These are phyloP conservation scores for Achaetomiella virescens DNA, from an alignment of 495 filamentous ascomycete species.

Conservation along the genomic window DNA sequence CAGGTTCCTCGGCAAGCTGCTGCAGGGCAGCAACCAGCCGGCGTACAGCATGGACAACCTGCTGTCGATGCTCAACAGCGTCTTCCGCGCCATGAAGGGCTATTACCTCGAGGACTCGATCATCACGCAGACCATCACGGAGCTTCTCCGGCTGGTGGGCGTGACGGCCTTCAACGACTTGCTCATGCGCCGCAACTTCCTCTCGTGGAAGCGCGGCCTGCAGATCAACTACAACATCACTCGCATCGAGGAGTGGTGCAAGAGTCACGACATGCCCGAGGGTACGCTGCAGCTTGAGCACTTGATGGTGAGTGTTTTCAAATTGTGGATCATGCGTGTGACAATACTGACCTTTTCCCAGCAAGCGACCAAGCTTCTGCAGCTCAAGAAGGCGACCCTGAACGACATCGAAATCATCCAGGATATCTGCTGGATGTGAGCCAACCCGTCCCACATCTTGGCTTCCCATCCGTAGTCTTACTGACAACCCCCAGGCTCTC, in stretches of 20 bases:
- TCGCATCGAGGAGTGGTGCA: conserved; percentile 99
- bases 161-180: conserved; percentile 99
- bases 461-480: not conserved
- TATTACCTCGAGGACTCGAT: conserved; percentile 96
- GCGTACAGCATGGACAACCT: conserved; percentile 99
- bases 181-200: conserved; percentile 94
- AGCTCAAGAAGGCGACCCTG: conserved; percentile 97
- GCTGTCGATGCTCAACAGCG: conserved; percentile 90
- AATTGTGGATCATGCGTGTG: not conserved
- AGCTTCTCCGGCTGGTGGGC: conserved; percentile 87
- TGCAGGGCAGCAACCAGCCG: conserved; percentile 78
- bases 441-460: conserved; percentile 7
- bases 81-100: conserved; percentile 96
- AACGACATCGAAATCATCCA: conserved; percentile 99
- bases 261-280: conserved; percentile 99
- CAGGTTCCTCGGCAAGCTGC: conserved; percentile 92
- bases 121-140: conserved; percentile 89
- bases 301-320: conserved; percentile 65
- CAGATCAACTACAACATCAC: conserved; percentile 99
- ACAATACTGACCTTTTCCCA: conserved; percentile 34
- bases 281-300: conserved; percentile 97
- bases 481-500: conserved; percentile 62
- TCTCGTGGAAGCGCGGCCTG: conserved; percentile 97
- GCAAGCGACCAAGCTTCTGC: conserved; percentile 98
- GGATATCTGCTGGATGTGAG: conserved; percentile 99